A percentile compares a stretch with the other conserved stretches of the same genome.
These are phyloP conservation scores for Aspergillus cavernicola DNA, from an alignment of 495 filamentous ascomycete genomes.

Conservation along the genomic window DNA sequence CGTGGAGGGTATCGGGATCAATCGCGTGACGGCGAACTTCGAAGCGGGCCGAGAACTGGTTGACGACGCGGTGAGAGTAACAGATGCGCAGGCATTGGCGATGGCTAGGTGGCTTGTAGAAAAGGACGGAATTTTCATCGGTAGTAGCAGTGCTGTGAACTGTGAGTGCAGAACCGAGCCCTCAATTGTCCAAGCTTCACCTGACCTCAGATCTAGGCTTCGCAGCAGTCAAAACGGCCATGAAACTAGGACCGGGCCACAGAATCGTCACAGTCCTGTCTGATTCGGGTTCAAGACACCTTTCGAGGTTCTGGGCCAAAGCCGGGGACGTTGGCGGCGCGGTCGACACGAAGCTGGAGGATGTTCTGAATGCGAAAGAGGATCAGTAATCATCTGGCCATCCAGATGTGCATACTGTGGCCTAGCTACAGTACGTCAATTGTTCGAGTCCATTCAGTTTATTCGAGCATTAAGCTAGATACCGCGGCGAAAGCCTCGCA, in stretches of 20 bases:
- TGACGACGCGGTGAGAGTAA: slow-evolving; percentile 86
- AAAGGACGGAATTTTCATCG: slow-evolving; percentile 91
- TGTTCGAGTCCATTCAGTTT: not conserved
- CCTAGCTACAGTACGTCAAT: no score
- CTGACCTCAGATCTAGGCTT: slow-evolving; percentile 48
- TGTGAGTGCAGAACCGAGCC: slow-evolving; percentile 50
- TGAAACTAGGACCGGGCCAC: slow-evolving; percentile 70
- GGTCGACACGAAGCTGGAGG: slow-evolving; percentile 47
- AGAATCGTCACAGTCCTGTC: slow-evolving; percentile 87
- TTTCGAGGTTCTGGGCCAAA: slow-evolving; percentile 91
- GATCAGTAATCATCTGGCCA: slow-evolving; percentile 18
- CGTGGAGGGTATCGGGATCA: slow-evolving; percentile 94
- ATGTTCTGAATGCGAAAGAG: slow-evolving; percentile 46
- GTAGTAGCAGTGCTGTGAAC: slow-evolving; percentile 93
- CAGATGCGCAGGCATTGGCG: slow-evolving; percentile 82
- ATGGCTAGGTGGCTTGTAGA: slow-evolving; percentile 97
- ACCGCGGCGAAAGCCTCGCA: not conserved
- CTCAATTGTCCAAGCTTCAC: slow-evolving; percentile 8
- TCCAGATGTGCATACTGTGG: not conserved
- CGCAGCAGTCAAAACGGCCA: slow-evolving; percentile 76
- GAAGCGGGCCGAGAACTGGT: slow-evolving; percentile 79
- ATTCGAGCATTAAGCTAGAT: not conserved
- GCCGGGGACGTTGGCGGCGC: slow-evolving; percentile 66
- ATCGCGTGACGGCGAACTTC: slow-evolving; percentile 86
- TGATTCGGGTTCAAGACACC: slow-evolving; percentile 84